phyloP scores from a whole-genome alignment of 2,329 filamentous ascomycete species.

The Coleophoma crateriformis region DNA sequence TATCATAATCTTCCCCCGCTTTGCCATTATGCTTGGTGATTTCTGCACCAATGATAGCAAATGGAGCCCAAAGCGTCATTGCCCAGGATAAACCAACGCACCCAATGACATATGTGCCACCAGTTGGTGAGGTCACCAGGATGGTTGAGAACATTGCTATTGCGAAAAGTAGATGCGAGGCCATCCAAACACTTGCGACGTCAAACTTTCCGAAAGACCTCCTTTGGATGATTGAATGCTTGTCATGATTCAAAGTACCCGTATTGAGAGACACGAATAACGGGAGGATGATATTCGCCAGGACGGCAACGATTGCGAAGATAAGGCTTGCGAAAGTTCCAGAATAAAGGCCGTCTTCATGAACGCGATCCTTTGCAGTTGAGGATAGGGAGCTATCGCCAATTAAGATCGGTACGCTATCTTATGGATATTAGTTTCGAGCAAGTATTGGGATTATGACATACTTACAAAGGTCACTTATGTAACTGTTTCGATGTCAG shows the following conservation, averaged over 20 bases:
- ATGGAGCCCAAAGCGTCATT: constrained; percentile 25
- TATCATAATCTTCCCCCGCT: constrained; percentile 2
- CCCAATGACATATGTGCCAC: constrained; percentile 5
- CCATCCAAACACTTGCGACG: constrained; percentile 7
- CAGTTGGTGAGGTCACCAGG: constrained; percentile 5
- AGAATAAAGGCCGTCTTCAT: background rate
- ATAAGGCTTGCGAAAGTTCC: background rate
- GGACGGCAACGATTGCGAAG: background rate
- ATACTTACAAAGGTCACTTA: background rate
- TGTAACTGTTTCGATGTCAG: background rate
- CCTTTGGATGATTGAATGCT: background rate
- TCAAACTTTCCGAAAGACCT: background rate
- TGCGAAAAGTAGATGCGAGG: constrained; percentile 10
- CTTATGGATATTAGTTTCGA: background rate
- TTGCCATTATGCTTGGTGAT: constrained; percentile 2
- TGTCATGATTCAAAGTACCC: background rate
- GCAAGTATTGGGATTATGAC: background rate
- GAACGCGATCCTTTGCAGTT: background rate
- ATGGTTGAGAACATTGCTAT: constrained; percentile 9
- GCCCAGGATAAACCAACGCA: constrained; percentile 23
- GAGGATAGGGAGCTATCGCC: background rate
- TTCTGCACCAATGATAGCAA: constrained; percentile 22
- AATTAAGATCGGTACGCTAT: background rate
- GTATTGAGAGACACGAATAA: background rate
- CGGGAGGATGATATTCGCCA: background rate